A percentile compares a stretch with the other conserved stretches of the same genome.
Conservation (phyloP, 2,329 filamentous ascomycete genomes). For the Colletotrichum sp. region DNA sequence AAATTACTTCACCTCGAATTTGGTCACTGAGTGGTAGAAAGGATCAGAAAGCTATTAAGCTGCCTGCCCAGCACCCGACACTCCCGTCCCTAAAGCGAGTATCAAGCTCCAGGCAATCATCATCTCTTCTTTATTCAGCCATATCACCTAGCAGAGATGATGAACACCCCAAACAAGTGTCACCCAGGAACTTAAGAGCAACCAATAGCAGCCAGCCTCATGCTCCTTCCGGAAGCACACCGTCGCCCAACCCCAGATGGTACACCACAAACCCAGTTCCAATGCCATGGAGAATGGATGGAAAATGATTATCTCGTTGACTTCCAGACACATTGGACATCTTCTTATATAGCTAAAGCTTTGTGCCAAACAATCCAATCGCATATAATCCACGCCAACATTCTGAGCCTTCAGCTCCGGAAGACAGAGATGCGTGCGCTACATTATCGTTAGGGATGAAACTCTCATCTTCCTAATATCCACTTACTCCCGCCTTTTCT, state of each 20-base stretch:
- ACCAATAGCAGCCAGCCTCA: too few species aligned
- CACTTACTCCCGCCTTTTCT: neutral
- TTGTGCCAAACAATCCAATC: rapidly evolving
- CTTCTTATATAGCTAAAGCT: neutral
- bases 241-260: rapidly evolving
- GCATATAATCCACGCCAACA: rapidly evolving
- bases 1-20: too few species aligned
- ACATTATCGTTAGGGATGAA: neutral
- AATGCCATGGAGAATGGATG: neutral
- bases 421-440: neutral
- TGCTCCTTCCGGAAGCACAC: neutral
- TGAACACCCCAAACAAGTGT: neutral
- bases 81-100: neutral
- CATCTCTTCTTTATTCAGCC: neutral
- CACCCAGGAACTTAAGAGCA: too few species aligned
- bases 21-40: too few species aligned
- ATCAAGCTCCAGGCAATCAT: neutral
- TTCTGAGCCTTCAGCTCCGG: rapidly evolving
- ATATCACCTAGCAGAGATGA: neutral
- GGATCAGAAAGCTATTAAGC: neutral
- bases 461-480: neutral
- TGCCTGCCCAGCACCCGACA: neutral
- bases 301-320: too few species aligned
- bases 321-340: neutral
- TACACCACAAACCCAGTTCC: neutral